Evolutionary conservation across 2,329 filamentous ascomycete species (phyloP).

Genomic region (Moelleriella libera): DNA sequence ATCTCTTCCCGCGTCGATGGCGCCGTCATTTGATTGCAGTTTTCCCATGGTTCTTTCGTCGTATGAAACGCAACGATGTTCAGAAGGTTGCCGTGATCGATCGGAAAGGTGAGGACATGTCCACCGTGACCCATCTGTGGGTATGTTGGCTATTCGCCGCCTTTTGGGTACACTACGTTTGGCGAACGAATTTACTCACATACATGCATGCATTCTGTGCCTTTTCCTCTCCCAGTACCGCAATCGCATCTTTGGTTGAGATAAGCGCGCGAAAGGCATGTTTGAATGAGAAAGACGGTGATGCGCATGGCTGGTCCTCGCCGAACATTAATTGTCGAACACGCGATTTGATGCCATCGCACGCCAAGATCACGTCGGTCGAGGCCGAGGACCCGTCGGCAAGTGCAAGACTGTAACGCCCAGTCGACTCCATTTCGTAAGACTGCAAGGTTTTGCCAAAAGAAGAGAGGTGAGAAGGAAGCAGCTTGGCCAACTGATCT

Average conservation of each 20-base stretch:
- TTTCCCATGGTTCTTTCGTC: not conserved
- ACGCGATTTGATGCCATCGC: conserved; percentile 49
- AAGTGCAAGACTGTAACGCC: conserved; percentile 18
- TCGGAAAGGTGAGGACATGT: conserved; percentile 3
- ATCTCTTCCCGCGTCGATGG: conserved; percentile 1
- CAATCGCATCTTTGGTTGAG: conserved; percentile 35
- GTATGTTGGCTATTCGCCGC: no score
- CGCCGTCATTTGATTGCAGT: not conserved
- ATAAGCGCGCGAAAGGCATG: conserved; percentile 38
- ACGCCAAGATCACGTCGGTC: conserved; percentile 34
- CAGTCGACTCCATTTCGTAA: conserved; percentile 8
- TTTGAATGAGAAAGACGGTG: conserved; percentile 33
- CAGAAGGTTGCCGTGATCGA: conserved; percentile 2
- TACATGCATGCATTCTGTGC: conserved; percentile 11
- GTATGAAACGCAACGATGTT: conserved; percentile 3
- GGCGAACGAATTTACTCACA: not conserved
- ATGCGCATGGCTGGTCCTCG: conserved; percentile 19
- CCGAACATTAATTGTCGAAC: conserved; percentile 35
- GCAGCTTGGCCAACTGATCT: conserved; percentile 21
- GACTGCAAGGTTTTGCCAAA: conserved; percentile 21
- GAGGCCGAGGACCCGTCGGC: conserved; percentile 16
- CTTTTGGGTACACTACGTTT: no score
- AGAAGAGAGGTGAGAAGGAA: conserved; percentile 16
- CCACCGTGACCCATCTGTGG: conserved; percentile 3
- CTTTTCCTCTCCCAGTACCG: conserved; percentile 26